A percentile compares a stretch with the other conserved stretches of the same genome.
These are phyloP conservation scores for Salix dunnii DNA, from an alignment of 345 rosid species.

Conservation along the genomic window DNA sequence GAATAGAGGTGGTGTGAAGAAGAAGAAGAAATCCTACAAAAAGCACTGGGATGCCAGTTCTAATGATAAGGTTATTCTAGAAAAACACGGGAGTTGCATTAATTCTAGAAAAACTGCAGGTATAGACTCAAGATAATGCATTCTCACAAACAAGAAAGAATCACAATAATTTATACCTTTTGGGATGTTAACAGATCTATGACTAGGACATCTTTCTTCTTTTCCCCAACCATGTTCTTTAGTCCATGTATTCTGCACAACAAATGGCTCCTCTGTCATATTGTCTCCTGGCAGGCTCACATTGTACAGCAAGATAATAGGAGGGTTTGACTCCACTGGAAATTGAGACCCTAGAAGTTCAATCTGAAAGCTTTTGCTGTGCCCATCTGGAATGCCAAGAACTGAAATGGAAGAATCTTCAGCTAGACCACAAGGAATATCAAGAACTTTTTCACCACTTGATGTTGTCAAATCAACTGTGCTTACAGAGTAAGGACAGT, in stretches of 20 bases:
- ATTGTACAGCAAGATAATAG: conserved; percentile 57
- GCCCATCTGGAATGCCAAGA: conserved; percentile 65
- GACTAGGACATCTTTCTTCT: conserved; percentile 58
- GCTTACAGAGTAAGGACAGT: conserved; percentile 56
- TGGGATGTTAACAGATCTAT: conserved; percentile 35
- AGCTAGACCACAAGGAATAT: conserved; percentile 70
- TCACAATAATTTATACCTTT: conserved; percentile 43
- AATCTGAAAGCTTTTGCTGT: conserved; percentile 52
- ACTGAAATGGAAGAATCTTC: conserved; percentile 77
- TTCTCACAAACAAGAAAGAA: neutral
- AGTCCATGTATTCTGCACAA: conserved; percentile 74
- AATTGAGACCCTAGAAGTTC: conserved; percentile 49
- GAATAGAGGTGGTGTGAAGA: too few relatives aligned
- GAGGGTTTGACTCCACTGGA: conserved; percentile 39
- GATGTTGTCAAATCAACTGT: conserved; percentile 24
- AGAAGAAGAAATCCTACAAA: too few relatives aligned
- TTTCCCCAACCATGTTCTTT: conserved; percentile 70
- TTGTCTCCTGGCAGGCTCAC: conserved; percentile 61
- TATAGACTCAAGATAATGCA: neutral
- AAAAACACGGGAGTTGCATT: too few relatives aligned
- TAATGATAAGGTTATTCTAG: too few relatives aligned
- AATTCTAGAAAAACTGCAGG: neutral
- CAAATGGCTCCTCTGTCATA: conserved; percentile 57
- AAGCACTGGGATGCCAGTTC: too few relatives aligned
- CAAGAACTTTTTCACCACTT: conserved; percentile 38